A percentile compares a stretch with the other conserved stretches of the same genome.
These are phyloP conservation scores for Candida golubevii DNA, from an alignment of 805 yeast species.

Conservation along the genomic window DNA sequence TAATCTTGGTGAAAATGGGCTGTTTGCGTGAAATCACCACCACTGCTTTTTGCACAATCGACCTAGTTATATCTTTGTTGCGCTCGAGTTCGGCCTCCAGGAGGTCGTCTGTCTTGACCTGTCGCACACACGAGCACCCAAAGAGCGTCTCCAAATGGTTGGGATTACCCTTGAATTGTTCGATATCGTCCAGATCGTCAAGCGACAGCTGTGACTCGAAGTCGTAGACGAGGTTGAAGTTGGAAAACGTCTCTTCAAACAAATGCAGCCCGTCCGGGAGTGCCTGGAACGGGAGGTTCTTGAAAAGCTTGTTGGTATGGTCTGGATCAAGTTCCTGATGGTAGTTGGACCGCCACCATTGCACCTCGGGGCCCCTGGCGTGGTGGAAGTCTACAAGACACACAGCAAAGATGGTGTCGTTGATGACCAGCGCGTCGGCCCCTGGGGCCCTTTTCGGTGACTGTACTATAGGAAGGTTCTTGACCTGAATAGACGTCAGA, in stretches of 20 bases:
- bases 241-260: slow-evolving; percentile 88
- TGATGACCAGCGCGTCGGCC: slow-evolving; percentile 19
- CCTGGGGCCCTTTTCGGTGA: slow-evolving; percentile 22
- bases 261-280: slow-evolving; percentile 95
- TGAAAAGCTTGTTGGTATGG: slow-evolving; percentile 56
- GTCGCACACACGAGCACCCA: slow-evolving; percentile 92
- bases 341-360: slow-evolving; percentile 68
- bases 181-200: slow-evolving; percentile 36
- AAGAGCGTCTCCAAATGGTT: slow-evolving; percentile 63
- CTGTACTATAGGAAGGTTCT: slow-evolving; percentile 32
- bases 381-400: slow-evolving; percentile 94
- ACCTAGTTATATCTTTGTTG: slow-evolving; percentile 68
- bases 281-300: slow-evolving; percentile 88
- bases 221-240: slow-evolving; percentile 78
- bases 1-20: slow-evolving; percentile 84
- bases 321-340: slow-evolving; percentile 24
- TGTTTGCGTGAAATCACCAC: slow-evolving; percentile 74
- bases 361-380: slow-evolving; percentile 88
- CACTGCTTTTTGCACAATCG: slow-evolving; percentile 86
- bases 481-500: slow-evolving; percentile 29
- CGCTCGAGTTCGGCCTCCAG: slow-evolving; percentile 39
- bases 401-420: slow-evolving; percentile 65
- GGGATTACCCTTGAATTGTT: slow-evolving; percentile 34
- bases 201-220: slow-evolving; percentile 44
- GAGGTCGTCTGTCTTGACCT: slow-evolving; percentile 61